Percentiles rank a stretch among this genome's conserved stretches.
Conservation (phyloP, 1,284 basidiomycete species). For the Boletus subluridellus region DNA sequence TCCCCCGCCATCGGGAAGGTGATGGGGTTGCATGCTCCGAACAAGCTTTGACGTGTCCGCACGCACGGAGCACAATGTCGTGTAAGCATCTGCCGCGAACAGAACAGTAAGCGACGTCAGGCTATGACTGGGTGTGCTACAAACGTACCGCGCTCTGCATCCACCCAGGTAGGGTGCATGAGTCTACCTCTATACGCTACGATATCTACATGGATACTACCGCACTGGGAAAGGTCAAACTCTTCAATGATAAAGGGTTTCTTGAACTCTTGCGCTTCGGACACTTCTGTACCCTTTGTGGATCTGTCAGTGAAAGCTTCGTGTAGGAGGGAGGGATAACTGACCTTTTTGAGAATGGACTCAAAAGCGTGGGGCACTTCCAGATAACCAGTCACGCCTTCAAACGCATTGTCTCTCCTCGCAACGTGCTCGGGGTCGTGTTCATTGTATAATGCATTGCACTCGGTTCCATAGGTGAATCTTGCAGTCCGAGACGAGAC, state of each 20-base stretch:
- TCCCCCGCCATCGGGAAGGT: conserved; percentile 17
- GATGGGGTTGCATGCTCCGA: conserved; percentile 16
- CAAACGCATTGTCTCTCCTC: no score
- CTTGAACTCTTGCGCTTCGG: conserved; percentile 3
- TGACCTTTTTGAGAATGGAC: no score
- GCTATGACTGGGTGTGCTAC: neutral
- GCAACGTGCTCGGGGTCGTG: no score
- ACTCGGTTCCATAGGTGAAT: conserved; percentile 36
- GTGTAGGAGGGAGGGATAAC: neutral
- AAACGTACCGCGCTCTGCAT: conserved; percentile 21
- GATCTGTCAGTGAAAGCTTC: neutral
- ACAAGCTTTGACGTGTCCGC: conserved; percentile 36
- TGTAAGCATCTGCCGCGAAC: conserved; percentile 30
- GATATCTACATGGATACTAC: no score
- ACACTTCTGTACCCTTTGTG: conserved; percentile 30
- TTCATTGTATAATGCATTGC: no score
- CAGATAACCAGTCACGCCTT: no score
- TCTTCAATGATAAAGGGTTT: no score
- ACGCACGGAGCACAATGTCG: conserved; percentile 34
- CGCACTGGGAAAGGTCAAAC: no score
- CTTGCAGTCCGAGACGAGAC: conserved; percentile 44
- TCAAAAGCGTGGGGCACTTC: no score
- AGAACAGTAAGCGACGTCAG: neutral
- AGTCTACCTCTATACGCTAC: neutral
- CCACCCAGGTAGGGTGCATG: conserved; percentile 20